A percentile compares a stretch with the other conserved stretches of the same genome.
Evolutionary conservation across 768 basidiomycete genomes (phyloP).

Genomic region (Pulveroboletus sp.): DNA sequence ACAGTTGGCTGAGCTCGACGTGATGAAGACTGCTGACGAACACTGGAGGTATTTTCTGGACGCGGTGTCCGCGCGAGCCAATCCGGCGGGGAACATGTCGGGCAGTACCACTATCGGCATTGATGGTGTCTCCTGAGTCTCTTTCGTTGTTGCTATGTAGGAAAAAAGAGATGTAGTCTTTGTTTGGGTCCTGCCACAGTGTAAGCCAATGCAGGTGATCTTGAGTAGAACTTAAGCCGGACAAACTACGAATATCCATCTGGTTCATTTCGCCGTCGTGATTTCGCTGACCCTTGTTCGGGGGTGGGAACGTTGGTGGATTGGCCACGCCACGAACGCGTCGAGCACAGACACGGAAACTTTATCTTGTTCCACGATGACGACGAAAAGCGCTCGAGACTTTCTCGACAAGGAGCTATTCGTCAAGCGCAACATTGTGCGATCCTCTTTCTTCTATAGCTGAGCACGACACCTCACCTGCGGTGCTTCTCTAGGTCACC

Average conservation of each 20-base stretch:
- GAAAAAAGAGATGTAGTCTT: too few relatives aligned
- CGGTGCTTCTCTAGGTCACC: conserved; percentile 52
- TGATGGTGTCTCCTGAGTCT: background rate
- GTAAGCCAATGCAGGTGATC: too few relatives aligned
- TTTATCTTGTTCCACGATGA: conserved; percentile 19
- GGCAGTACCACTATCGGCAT: background rate
- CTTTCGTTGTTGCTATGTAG: background rate
- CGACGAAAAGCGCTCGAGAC: conserved; percentile 31
- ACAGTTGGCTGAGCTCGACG: conserved; percentile 35
- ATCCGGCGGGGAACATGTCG: background rate
- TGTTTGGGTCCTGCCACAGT: too few relatives aligned
- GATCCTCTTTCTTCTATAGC: conserved; percentile 5
- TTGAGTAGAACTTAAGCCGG: too few relatives aligned
- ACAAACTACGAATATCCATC: too few relatives aligned
- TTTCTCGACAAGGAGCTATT: conserved; percentile 45
- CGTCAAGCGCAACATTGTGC: conserved; percentile 41
- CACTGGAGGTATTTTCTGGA: conserved; percentile 20
- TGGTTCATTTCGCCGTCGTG: too few relatives aligned
- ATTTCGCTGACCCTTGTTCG: too few relatives aligned
- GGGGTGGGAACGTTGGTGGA: too few relatives aligned
- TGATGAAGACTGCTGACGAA: conserved; percentile 10
- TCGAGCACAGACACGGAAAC: background rate
- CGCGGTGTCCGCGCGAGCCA: conserved; percentile 10
- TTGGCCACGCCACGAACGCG: conserved; percentile 7
- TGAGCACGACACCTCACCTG: background rate